Evolutionary conservation across 2,329 filamentous ascomycete species (phyloP), one percentile per base, ranked within the genome.

Genomic region (Periglandula ipomoeae): DNA sequence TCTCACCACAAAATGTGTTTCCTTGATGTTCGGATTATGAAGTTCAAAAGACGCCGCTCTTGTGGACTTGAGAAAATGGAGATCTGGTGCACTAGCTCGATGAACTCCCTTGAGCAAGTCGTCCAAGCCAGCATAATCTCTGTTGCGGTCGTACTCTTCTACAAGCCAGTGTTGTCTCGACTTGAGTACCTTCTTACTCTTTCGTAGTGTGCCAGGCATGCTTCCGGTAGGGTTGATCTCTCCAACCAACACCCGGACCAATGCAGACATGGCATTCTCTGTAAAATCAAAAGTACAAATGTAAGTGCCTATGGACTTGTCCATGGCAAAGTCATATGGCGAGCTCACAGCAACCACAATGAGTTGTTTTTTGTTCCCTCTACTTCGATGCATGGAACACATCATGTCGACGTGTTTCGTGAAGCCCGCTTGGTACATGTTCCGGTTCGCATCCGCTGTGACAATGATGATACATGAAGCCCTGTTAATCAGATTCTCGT

Each of bases 241-340:
- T 9, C 90, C 90, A 57, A 91, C 91, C 0, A 96, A 70, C 0
- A 88, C 85, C 50, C 88, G 83, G 17, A 94, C 88, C 4, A 95
- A 71, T 1, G 89, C 87, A 52, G 85, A 83, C 70, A 96, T 80
- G 17, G 91, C 89, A 7, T 87, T 91, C 58, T 96, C 91, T 0
- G 91, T 96, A 60, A 95, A 96, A 68, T 96, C 90, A 64, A 94
- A 96, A 0, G 90, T 95, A 70, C 91, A 96, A 37, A 97, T 78
- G 59, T 96, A 96, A 1, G 90, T 95, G 5, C 87, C 87, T 37
- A 97, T 91, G 1, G 82, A 82, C 55, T 85, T 85, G 60, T 97
- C 91, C 78, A 91, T 89, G 40, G 89, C 89, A 63, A 97, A 97
- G 64, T 97, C 91, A 65, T 96, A 97, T 0, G 91, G 91, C 1